Evolutionary conservation across 2,329 filamentous ascomycete species (phyloP).

Genomic region (Penicillium digitatum): DNA sequence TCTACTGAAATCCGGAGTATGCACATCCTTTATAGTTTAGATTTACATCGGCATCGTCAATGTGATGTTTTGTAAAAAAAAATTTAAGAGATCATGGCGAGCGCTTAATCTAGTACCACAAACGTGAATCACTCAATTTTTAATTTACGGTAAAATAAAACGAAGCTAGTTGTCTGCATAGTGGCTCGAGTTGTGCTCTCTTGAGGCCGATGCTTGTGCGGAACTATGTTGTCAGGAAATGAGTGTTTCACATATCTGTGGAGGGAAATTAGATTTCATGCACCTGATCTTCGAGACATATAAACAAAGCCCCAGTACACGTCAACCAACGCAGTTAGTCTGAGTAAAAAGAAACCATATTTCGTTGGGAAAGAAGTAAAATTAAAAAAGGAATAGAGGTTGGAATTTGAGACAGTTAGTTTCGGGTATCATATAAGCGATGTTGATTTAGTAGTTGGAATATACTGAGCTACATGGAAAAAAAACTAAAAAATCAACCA

Average conservation of each 20-base stretch:
- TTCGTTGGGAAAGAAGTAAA: not conserved
- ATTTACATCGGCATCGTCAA: not conserved
- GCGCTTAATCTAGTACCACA: not conserved
- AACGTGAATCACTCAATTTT: not conserved
- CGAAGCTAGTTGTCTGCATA: not conserved
- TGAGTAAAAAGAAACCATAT: not conserved
- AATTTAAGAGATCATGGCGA: not conserved
- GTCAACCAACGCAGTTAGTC: not conserved
- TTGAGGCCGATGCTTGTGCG: not conserved
- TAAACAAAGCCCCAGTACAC: conserved; percentile 1
- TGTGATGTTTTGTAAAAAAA: not conserved
- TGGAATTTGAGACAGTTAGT: not conserved
- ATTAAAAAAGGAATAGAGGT: not conserved
- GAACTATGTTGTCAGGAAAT: not conserved
- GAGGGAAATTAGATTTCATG: conserved; percentile 1
- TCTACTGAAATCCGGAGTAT: not conserved
- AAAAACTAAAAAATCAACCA: not conserved
- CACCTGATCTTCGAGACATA: not conserved
- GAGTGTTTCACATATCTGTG: conserved; percentile 1
- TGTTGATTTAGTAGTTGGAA: not conserved
- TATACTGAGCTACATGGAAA: not conserved
- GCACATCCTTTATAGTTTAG: not conserved
- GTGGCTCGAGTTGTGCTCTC: not conserved
- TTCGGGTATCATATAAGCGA: not conserved
- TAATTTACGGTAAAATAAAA: not conserved